These are phyloP conservation scores for Nicotiana noctiflora DNA, from an alignment of 257 asterid genomes.

Conservation along the genomic window DNA sequence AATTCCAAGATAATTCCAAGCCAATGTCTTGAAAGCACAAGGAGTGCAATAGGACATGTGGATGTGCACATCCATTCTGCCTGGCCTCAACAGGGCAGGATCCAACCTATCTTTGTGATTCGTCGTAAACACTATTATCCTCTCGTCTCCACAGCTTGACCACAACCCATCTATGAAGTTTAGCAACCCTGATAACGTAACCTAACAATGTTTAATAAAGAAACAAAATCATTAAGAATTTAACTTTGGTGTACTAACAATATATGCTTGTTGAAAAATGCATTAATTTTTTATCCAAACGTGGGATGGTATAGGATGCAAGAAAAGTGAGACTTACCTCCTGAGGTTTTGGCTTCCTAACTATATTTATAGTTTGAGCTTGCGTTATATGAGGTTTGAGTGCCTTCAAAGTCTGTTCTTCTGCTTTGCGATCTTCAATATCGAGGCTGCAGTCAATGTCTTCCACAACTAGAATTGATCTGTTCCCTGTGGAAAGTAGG, in stretches of 20 bases:
- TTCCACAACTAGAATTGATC: constrained; percentile 46
- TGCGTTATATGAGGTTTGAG: constrained; percentile 21
- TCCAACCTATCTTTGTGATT: constrained; percentile 53
- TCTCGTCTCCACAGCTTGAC: constrained; percentile 46
- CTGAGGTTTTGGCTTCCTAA: constrained; percentile 19
- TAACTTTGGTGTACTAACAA: not conserved
- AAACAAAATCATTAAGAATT: not conserved
- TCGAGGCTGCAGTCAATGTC: constrained; percentile 41
- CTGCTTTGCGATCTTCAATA: constrained; percentile 27
- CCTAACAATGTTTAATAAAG: constrained; percentile 5
- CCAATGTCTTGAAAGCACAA: constrained; percentile 30
- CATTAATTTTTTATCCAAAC: not conserved
- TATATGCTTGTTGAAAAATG: not conserved
- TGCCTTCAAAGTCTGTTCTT: constrained; percentile 27
- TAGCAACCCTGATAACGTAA: constrained; percentile 37
- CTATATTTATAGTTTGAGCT: constrained; percentile 32
- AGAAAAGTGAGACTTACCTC: constrained; percentile 14
- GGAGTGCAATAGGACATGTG: constrained; percentile 53
- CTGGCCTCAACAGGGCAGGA: constrained; percentile 47
- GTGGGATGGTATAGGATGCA: not conserved
- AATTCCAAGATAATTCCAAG: constrained; percentile 23
- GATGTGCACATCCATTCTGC: constrained; percentile 62
- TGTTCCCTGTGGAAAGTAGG: constrained; percentile 28
- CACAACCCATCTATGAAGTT: constrained; percentile 48
- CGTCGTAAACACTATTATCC: constrained; percentile 50